Base-by-base conservation (phyloP, 2,329 filamentous ascomycete species). In the Apiospora sp. region DNA sequence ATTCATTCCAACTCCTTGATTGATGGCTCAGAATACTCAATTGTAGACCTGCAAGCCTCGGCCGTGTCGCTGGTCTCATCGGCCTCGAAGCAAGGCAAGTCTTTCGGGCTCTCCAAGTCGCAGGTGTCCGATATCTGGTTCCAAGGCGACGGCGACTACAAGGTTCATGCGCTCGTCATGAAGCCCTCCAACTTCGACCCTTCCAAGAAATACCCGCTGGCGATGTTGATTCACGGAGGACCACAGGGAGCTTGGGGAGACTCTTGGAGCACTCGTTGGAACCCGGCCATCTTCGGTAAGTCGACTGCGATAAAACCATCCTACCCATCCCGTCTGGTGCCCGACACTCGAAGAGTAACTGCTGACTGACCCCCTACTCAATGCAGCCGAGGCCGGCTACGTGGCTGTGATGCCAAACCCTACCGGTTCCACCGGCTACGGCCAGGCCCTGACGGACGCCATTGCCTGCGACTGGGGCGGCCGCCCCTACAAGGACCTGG, bases 391-490 rank as follows among this genome's bases (percentile, higher is more conserved):
- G 81, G 93, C 96, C 83, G 94, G 94, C 67, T 97, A 96, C 79
- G 88, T 97, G 4, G 93, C 93, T 30, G 90, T 97, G 67, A 88
- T 91, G 69, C 93, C 94, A 13, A 97, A 97, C 80, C 93, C 93
- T 12, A 96, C 94, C 0, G 94, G 94, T 24, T 93, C 91, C 78
- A 95, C 93, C 6, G 93, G 94, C 3, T 97, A 95, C 78, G 94
- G 94, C 6, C 92, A 96, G 83, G 87, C 88, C 44, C 89, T 96
- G 71, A 90, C 91, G 44, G 91, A 97, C 79, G 92, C 90, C 0
- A 97, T 98, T 78, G 86, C 89, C 69, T 87, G 91, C 72, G 88
- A 97, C 75, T 98, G 95, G 95, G 95, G 95, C 75, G 94, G 94
- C 6, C 87, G 90, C 49, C 95, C 95, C 0, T 98, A 97, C 80